Conservation (phyloP, 1,284 basidiomycete genomes). For the Cryptococcus hybrid region DNA sequence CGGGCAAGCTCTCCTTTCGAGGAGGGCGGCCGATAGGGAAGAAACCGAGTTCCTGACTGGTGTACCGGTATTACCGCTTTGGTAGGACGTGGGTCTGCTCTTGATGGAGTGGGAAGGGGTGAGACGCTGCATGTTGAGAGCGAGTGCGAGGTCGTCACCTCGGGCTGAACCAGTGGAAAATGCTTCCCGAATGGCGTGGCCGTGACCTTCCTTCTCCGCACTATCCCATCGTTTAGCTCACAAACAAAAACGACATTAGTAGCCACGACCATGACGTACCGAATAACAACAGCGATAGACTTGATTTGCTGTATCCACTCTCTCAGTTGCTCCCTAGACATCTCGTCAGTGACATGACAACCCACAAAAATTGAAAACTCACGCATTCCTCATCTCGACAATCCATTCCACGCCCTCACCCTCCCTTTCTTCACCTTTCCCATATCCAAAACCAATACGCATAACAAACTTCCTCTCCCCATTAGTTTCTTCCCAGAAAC, state of each 20-base stretch:
- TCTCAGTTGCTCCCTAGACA: constrained; percentile 21
- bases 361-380: constrained; percentile 7
- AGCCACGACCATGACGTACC: constrained; percentile 11
- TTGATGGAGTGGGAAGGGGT: background rate
- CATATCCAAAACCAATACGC: constrained; percentile 14
- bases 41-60: too few species aligned
- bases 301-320: constrained; percentile 40
- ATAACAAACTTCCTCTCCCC: constrained; percentile 18
- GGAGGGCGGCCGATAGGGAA: too few species aligned
- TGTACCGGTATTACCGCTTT: background rate
- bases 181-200: constrained; percentile 23
- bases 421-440: background rate
- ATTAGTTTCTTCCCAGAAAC: constrained; percentile 15
- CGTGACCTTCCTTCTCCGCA: constrained; percentile 30
- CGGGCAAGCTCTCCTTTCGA: too few species aligned
- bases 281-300: constrained; percentile 30
- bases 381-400: constrained; percentile 32
- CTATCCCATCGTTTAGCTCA: constrained; percentile 6
- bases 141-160: constrained; percentile 27
- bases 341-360: background rate
- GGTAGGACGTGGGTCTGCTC: background rate
- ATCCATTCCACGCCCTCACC: constrained; percentile 30
- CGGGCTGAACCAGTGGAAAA: constrained; percentile 16
- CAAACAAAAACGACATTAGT: background rate
- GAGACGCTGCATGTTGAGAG: constrained; percentile 15